Base-by-base conservation (phyloP, 441 rosid genomes). In the Aquilaria agallochum region DNA sequence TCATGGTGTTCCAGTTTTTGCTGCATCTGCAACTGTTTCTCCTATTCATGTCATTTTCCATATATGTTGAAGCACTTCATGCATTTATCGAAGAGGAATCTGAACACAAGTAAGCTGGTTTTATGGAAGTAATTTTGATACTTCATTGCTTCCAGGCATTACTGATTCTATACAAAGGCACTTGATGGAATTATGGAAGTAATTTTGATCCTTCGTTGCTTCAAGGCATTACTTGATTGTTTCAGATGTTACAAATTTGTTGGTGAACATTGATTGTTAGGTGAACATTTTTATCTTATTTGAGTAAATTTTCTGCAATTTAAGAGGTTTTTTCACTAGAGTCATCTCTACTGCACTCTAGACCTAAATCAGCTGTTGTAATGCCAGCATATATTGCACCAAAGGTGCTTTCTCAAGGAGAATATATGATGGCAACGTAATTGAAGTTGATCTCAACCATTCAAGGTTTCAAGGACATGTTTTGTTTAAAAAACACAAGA, bases 61-160 rank as follows among this genome's bases (percentile, higher is more conserved):
- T 94, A 49, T 93, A 96, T 30, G 98, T 94, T 77, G 98, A 94
- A 78, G 98, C 97, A 47, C 96, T 90, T 74, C 98, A 94, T 75
- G 98, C 97, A 60, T 94, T 94, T 75, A 84, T 94, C 65, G 97
- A 94, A 80, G 97, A 90, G 64, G 98, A 94, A 78, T 87, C 97
- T 27, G 97, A 88, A 75, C 97, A 93, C 86, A 90, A 90, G 98
- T 90, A 78, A 88, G 96, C 72, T 61, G 9, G 20, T 40, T 31
- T 49, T 50, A 50, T 42, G 36, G 30, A 20, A 20, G 40, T 31
- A 9, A 56, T 12, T 44, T 46, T 64, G 27, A 48, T 2, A 20
- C 20, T 20, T 20, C 20, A 20, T 20, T 20, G 20, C 20, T 20
- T 20, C 20, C 20, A 20, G 20, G 20, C 20, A 20, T 53, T 5